A percentile compares a stretch with the other conserved stretches of the same genome.
Conservation (phyloP, 768 basidiomycete species). For the Lactarius quietus region DNA sequence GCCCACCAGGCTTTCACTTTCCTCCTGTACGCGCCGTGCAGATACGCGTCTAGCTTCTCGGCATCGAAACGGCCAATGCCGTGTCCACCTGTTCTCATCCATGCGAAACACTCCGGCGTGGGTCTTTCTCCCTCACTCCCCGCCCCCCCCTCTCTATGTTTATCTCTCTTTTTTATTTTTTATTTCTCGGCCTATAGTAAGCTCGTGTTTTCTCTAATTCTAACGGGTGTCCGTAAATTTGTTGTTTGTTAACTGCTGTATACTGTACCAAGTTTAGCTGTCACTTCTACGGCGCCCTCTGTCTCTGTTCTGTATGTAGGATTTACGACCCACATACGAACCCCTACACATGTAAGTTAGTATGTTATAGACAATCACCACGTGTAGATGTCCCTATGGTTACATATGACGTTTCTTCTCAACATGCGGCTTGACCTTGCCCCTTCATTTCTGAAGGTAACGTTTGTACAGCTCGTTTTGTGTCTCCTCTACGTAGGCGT, state of each 20-base stretch:
- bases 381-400: background rate
- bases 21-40: slow-evolving; percentile 82
- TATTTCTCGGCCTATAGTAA: no score
- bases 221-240: no score
- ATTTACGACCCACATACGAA: background rate
- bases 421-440: no score
- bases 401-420: background rate
- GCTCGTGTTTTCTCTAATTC: background rate
- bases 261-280: background rate
- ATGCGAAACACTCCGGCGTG: no score
- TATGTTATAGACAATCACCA: background rate
- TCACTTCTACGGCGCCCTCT: no score
- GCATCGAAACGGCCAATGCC: slow-evolving; percentile 81
- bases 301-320: background rate
- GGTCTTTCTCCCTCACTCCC: no score
- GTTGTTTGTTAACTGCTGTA: background rate
- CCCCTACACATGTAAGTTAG: background rate
- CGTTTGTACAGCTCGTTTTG: slow-evolving; percentile 79
- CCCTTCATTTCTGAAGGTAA: slow-evolving; percentile 50
- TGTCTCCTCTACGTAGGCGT: slow-evolving; percentile 91
- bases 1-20: slow-evolving; percentile 67
- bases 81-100: no score
- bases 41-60: slow-evolving; percentile 77
- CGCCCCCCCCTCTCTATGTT: no score
- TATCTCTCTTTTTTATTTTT: no score